Base-by-base conservation (phyloP, 768 basidiomycete genomes). In the Lactifluus volemus region DNA sequence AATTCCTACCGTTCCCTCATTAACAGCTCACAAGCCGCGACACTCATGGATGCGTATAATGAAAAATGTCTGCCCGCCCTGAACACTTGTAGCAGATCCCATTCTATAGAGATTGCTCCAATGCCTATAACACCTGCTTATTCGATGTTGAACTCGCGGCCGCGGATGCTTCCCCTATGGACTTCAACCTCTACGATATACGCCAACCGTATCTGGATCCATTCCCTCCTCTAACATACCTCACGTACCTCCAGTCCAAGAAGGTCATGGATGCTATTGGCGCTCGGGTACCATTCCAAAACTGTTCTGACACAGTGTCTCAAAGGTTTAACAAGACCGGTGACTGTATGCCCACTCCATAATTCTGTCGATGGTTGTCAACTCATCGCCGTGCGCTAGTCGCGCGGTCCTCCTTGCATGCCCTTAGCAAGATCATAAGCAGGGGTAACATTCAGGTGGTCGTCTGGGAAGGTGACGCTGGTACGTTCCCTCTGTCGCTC, bases 181-280 rank as follows among this genome's bases (percentile, higher is more conserved):
- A 76, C 60, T 81, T 70, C 49, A 78, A 82, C 67, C 79, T 76
- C 7, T 78, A 79, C 66, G 74, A 77, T 61, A 73, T 80, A 12
- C 74, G 66, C 8, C 65, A 72, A 4, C 51, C 50, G 30, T 65
- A 71, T 45, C 71, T 72, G 1, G 75, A 77, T 56, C 71, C 75
- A 14, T 79, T 78, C 65, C 77, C 78, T 19, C 73, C 77, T 2
- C 67, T 65, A n/a, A 57, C 47, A 9, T 65, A 77, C 49, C 60
- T 62, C 0, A 64, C 61, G 5, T 67, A 60, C 32, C 54, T 65
- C 4, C 47, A 17, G 14, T 4, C 12, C 29, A 75, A 25, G 69
- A 67, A 41, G 65, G 68, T 14, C 65, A 62, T 60, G 12, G 58
- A 67, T 1, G 67, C 65, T 52, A 74, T 77, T 38, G 76, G 77